phyloP scores from a whole-genome alignment of 306 rosid species.

The Lagenaria siceraria region DNA sequence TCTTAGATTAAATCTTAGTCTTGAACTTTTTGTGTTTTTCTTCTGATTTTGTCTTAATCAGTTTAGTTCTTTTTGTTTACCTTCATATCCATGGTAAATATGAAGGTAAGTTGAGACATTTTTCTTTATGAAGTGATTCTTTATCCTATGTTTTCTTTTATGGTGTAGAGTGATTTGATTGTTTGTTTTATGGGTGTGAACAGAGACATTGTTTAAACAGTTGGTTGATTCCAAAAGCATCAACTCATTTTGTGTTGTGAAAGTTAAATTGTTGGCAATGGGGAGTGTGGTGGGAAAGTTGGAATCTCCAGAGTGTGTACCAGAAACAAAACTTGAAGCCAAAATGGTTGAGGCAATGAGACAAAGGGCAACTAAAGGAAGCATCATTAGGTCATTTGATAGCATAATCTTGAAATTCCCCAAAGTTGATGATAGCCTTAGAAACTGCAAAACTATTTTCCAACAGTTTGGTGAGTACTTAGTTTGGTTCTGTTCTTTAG shows the following conservation, averaged over 20 bases:
- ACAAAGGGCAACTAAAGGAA: constrained; percentile 52
- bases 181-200: neutral
- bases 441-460: constrained; percentile 69
- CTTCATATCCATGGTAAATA: neutral
- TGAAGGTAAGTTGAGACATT: neutral
- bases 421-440: constrained; percentile 75
- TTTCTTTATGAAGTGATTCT: neutral
- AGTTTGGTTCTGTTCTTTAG: neutral
- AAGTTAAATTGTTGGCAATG: constrained; percentile 28
- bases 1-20: neutral
- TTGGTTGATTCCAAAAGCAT: too few relatives aligned
- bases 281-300: constrained; percentile 49
- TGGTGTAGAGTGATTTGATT: neutral
- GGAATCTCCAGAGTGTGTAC: constrained; percentile 24
- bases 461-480: constrained; percentile 63
- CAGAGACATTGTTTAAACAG: neutral
- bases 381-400: constrained; percentile 63
- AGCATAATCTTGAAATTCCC: constrained; percentile 78
- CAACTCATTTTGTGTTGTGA: neutral
- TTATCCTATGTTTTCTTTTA: neutral
- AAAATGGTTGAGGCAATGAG: constrained; percentile 71
- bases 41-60: too few relatives aligned
- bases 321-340: constrained; percentile 68
- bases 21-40: neutral
- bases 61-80: too few relatives aligned